phyloP scores from a whole-genome alignment of 2,329 filamentous ascomycete species.

The Monilinia aucupariae region DNA sequence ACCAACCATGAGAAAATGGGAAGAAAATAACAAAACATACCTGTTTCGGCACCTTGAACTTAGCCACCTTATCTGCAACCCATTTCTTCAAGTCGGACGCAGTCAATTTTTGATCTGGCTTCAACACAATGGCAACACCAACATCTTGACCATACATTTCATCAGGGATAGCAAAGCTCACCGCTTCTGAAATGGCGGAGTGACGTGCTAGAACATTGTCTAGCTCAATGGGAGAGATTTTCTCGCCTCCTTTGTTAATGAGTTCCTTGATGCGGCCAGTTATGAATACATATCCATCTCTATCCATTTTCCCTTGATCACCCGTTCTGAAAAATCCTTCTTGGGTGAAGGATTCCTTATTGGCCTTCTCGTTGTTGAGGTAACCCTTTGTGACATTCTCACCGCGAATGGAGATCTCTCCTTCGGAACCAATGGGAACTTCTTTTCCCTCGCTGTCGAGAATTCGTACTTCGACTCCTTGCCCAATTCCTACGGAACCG shows the following conservation, averaged over 20 bases:
- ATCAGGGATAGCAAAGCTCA: conserved; percentile 77
- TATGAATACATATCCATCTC: conserved; percentile 77
- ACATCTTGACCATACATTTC: conserved; percentile 81
- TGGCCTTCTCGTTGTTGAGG: conserved; percentile 75
- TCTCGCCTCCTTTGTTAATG: conserved; percentile 86
- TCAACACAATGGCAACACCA: conserved; percentile 69
- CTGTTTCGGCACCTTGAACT: conserved; percentile 83
- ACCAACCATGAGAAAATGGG: not conserved
- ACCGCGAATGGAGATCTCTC: conserved; percentile 76
- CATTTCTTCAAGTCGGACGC: conserved; percentile 61
- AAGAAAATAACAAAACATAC: conserved; percentile 40
- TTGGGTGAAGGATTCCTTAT: conserved; percentile 65
- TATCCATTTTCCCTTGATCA: conserved; percentile 76
- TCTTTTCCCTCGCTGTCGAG: conserved; percentile 65
- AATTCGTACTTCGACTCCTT: conserved; percentile 77
- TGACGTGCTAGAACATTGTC: conserved; percentile 77
- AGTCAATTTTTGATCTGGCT: conserved; percentile 52
- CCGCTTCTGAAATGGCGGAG: conserved; percentile 68
- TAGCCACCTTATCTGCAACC: conserved; percentile 65
- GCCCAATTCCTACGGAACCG: conserved; percentile 75
- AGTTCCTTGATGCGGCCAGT: conserved; percentile 91
- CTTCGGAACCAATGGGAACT: conserved; percentile 63
- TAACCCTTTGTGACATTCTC: conserved; percentile 83
- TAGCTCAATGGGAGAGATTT: conserved; percentile 82
- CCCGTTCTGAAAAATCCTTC: conserved; percentile 83